Base-by-base conservation (phyloP, 352 stramenopile species). In the Phytophthora sojae region DNA sequence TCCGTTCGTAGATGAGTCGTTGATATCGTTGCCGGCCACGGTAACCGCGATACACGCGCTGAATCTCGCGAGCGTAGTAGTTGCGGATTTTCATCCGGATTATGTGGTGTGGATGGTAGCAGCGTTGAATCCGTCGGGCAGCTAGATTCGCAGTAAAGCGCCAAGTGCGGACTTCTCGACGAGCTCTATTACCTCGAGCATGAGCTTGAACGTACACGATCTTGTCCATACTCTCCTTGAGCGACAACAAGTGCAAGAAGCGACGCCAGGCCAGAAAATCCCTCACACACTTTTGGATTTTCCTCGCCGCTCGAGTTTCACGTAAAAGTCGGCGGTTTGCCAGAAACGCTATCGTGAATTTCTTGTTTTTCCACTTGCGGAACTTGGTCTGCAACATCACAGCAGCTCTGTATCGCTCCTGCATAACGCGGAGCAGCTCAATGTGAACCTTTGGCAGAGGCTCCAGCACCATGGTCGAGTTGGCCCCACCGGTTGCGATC, bases 41-140 rank as follows among this genome's bases (percentile, higher is more conserved):
- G 50, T 76, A 82, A 0, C 81, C 82, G 8, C 84, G 79, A 70
- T 79, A 90, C 0, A 85, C 67, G 0, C 80, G 84, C 49, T 94
- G 84, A 50, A 92, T 91, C 9, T 63, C 55, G 17, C 77, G 50
- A 5, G 81, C 77, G 17, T 79, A 63, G 17, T 52, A 59, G 32
- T 69, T 67, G 26, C 67, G 73, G 19, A 74, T n/a, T 12, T n/a
- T 61, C 59, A 88, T 79, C 0, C 71, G 66, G 6, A 39, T 35
- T 1, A 51, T 15, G 42, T 78, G 80, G 15, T 82, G 75, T 0
- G 68, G 78, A 25, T 73, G 78, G 44, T 80, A 89, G 1, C 47
- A 51, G 15, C 76, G 78, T 57, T 94, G 85, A 57, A 94, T 88
- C 21, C 63, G 61, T 6, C 64, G 66, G 2, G 73, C 81, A 0